Evolutionary conservation across 139 green algal species (phyloP), one percentile per base, ranked within the genome.

Genomic region (Chlamydomonas sp.): DNA sequence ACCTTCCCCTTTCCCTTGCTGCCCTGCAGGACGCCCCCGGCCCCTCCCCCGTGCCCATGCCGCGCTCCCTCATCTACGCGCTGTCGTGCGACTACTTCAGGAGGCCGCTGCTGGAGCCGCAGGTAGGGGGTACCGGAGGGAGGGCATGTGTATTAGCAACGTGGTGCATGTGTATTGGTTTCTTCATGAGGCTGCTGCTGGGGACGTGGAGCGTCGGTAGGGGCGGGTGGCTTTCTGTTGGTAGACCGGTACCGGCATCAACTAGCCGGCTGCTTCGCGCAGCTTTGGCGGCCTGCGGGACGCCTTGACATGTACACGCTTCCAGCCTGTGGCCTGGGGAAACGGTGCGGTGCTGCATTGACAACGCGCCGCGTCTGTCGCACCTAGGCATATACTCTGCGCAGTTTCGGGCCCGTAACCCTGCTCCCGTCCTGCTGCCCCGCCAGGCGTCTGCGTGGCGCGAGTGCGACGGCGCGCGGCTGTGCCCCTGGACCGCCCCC

Each of bases 81-180:
- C 78, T 89, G 18, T 92, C 83, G 67, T 95, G 91, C 72, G 90
- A 96, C 9, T 90, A 94, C 80, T 98, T 98, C 89, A 93, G 90
- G 61, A 90, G 94, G 79, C 94, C 95, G 3, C 91, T 97, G 90
- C 89, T 97, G 74, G 93, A 96, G 86, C 94, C 95, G 12, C 89
- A 93, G 90, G 93, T 93, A 67, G 71, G 80, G 9, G 66, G 8
- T 78, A 49, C 0, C 31, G 31, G 31, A 49, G 31, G 31, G 31
- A 49, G 15, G 16, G 14, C 68, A 74, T 74, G 31, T 49, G 31
- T 49, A 49, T 49, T 49, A 49, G 31, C 31, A 49, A 49, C 31
- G 31, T 49, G 31, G 31, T 49, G 31, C 31, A 49, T 49, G 31
- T 49, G 31, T 49, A 49, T 49, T 49, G 31, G 31, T 49, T 0